Evolutionary conservation across 2,329 filamentous ascomycete genomes (phyloP), one percentile per base, ranked within the genome.

Genomic region (Dactylellina leptospora): DNA sequence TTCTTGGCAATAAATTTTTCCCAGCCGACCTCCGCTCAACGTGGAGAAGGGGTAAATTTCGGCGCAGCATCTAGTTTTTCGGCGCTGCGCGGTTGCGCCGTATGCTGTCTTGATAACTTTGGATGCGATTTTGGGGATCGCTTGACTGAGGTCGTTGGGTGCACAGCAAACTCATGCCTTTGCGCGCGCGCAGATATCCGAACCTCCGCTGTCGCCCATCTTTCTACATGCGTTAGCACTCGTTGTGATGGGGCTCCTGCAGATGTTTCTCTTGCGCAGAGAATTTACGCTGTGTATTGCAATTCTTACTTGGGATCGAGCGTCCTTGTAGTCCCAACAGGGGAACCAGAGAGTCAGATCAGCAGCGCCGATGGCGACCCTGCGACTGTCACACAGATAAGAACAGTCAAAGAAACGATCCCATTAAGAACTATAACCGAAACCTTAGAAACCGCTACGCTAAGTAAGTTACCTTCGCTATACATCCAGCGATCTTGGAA

Each of bases 161-260:
- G 48, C 13, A 47, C 6, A 11, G 3, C 42, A 4, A 63, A 63
- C 40, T 54, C 59, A 13, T 63, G 59, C 28, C 18, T 63, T 3
- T 63, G 59, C 22, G 48, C 44, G 11, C 47, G 59, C 13, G 47
- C n/a, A 10, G 58, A 62, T 45, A 40, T 63, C 38, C 48, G 25
- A 25, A 0, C 16, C 22, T 44, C 50, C 20, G 16, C 50, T 9
- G 30, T 50, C 9, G 16, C 45, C 0, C 40, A 55, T 48, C 20
- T 55, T 4, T 44, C 23, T 1, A 16, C 38, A 1, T 63, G 59
- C 25, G 22, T 63, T 23, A 54, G 48, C 22, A 55, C 6, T 1
- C 3, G n/a, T 8, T 63, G 59, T 18, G 33, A 42, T 1, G 38
- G 22, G 8, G 47, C 27, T 6, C 20, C 25, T n/a, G 59, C 28